Evolutionary conservation across 2,329 filamentous ascomycete genomes (phyloP), one percentile per base, ranked within the genome.

Genomic region (Trichoderma koningii): DNA sequence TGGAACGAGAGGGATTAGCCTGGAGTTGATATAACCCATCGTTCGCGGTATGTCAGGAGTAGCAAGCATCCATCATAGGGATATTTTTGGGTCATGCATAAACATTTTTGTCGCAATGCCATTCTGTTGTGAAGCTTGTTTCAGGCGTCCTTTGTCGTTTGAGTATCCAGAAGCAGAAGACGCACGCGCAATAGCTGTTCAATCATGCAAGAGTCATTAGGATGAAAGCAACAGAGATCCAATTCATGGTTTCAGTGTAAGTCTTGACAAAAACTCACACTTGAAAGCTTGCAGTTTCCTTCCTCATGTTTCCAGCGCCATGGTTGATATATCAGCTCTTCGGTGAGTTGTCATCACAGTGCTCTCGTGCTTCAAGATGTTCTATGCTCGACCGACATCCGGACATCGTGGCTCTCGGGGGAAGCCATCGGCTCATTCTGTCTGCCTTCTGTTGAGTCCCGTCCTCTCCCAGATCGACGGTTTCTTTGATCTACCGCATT

Each of bases 131-230:
- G 17, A 59, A 59, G 45, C 38, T 19, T n/a, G 48, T 55, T 38
- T 48, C 64, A 59, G 34, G 55, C 17, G 3, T 23, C 59, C 59
- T 66, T 66, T 66, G 64, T 63, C 7, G 17, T 38, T 19, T n/a
- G 15, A 23, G 9, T 21, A 23, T 9, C 15, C 5, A 30, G 19
- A 14, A 48, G 10, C 17, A 38, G 38, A 19, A 17, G 19, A 28
- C 41, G 41, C 42, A 19, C 14, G 3, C 41, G 26, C 7, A 6
- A 48, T 6, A 7, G 10, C 1, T 15, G 28, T n/a, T 48, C 12
- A 5, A 23, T 7, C 17, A 14, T 10, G 17, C 9, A 5, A 28
- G 14, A 14, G 14, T 19, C 15, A 34, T 41, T 7, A 10, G 9
- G 30, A 44, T 21, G 42, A 21, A 5, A 21, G 12, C 19, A 30